Evolutionary conservation across 306 rosid genomes (phyloP), one percentile per base, ranked within the genome.

Genomic region (Urtica urens): DNA sequence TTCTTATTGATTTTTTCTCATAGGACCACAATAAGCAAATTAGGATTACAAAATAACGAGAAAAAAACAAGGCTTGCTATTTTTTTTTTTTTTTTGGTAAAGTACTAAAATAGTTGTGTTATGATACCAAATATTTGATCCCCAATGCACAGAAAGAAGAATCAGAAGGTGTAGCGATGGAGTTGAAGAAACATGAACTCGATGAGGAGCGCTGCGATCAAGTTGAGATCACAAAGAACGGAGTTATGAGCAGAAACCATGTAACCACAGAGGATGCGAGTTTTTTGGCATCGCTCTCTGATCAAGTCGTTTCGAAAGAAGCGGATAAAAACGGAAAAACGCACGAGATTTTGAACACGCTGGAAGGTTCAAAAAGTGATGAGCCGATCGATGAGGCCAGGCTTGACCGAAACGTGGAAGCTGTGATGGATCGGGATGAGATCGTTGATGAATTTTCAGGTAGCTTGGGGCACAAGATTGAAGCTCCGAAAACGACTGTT

Each of bases 91-190:
- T n/a, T n/a, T n/a, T n/a, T n/a, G n/a, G n/a, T n/a, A n/a, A n/a
- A n/a, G n/a, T n/a, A n/a, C n/a, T n/a, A n/a, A n/a, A n/a, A n/a
- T n/a, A n/a, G n/a, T n/a, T n/a, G n/a, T n/a, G n/a, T n/a, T n/a
- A n/a, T n/a, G n/a, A n/a, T n/a, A n/a, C 16, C 51, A 23, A 23
- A 15, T 4, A 19, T 7, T 18, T 47, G 19, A 14, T 23, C 35
- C 12, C 25, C 33, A 18, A 37, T 67, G 75, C 78, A n/a, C n/a
- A 63, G 75, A 51, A 20, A 25, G 18, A 26, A 22, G 60, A 40
- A 48, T 51, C 4, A 22, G 69, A 34, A 63, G 69, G 35, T 31
- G 51, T 53, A 35, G 37, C 14, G 11, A 43, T 25, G 35, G 67
- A 53, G 18, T 17, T 43, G 49, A 52, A 30, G 3, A 46, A 38